A percentile compares a stretch with the other conserved stretches of the same genome.
phyloP scores from a whole-genome alignment of 2,329 filamentous ascomycete genomes.

The Cladosporium oxysporum region DNA sequence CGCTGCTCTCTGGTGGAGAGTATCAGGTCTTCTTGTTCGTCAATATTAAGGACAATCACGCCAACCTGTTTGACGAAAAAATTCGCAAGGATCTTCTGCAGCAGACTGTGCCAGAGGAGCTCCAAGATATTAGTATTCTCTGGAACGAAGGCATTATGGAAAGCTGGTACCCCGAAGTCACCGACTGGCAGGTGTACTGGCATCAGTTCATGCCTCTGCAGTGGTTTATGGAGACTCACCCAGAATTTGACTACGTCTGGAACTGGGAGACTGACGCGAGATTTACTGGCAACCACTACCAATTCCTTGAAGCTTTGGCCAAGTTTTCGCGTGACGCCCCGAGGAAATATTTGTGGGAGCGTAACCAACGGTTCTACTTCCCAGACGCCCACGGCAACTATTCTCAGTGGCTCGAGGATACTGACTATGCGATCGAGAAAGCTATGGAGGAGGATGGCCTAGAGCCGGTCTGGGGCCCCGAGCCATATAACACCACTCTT shows the following conservation, averaged over 20 bases:
- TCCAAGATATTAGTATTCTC: constrained; percentile 68
- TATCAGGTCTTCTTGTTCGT: constrained; percentile 52
- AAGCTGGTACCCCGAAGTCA: constrained; percentile 52
- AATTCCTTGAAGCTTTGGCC: constrained; percentile 68
- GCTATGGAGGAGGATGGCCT: constrained; percentile 41
- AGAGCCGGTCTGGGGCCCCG: constrained; percentile 80
- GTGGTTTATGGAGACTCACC: constrained; percentile 73
- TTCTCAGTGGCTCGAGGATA: constrained; percentile 46
- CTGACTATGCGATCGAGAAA: constrained; percentile 44
- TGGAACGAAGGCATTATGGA: constrained; percentile 65
- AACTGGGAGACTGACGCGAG: constrained; percentile 86
- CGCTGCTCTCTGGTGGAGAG: constrained; percentile 49
- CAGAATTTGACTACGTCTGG: constrained; percentile 77
- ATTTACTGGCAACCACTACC: constrained; percentile 79
- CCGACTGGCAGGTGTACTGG: constrained; percentile 53
- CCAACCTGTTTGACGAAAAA: constrained; percentile 60
- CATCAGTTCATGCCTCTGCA: constrained; percentile 72
- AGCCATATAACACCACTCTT: constrained; percentile 63
- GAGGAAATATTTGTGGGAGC: constrained; percentile 61
- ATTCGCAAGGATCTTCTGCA: constrained; percentile 62
- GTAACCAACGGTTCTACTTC: constrained; percentile 58
- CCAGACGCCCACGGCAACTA: constrained; percentile 55
- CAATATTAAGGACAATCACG: constrained; percentile 54
- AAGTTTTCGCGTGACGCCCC: constrained; percentile 57
- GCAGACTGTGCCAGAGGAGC: constrained; percentile 67